Conservation (phyloP, 2,329 filamentous ascomycete species). For the Neopestalotiopsis sp. region DNA sequence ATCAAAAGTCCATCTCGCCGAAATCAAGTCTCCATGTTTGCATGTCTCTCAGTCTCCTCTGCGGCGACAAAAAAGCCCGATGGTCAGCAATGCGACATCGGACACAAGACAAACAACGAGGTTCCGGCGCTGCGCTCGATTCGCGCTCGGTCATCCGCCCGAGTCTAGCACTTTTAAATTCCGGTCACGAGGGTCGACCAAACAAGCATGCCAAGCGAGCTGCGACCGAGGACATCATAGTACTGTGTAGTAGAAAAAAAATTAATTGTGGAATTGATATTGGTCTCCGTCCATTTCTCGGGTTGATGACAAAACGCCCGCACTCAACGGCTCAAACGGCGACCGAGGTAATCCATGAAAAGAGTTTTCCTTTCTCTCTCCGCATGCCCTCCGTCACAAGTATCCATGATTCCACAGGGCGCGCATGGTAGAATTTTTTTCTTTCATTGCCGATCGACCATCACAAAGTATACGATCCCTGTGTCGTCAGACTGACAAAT, state of each 20-base stretch:
- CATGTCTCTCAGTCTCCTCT: neutral
- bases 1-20: neutral
- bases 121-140: neutral
- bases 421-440: neutral
- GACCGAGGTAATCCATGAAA: neutral
- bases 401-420: neutral
- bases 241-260: neutral
- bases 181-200: conserved; percentile 5
- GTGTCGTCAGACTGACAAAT: neutral
- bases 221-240: neutral
- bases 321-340: too few species aligned
- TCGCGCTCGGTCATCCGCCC: conserved; percentile 8
- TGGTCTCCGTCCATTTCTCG: neutral
- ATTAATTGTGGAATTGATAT: neutral
- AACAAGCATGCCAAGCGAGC: neutral
- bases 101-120: conserved; percentile 6
- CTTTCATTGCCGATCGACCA: neutral
- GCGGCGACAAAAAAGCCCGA: too few species aligned
- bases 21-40: neutral
- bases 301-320: neutral
- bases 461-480: neutral
- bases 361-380: neutral
- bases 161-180: conserved; percentile 7
- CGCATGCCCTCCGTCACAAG: neutral
- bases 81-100: conserved; percentile 11